Evolutionary conservation across 2,329 filamentous ascomycete genomes (phyloP).

Genomic region (Neurospora crassa): DNA sequence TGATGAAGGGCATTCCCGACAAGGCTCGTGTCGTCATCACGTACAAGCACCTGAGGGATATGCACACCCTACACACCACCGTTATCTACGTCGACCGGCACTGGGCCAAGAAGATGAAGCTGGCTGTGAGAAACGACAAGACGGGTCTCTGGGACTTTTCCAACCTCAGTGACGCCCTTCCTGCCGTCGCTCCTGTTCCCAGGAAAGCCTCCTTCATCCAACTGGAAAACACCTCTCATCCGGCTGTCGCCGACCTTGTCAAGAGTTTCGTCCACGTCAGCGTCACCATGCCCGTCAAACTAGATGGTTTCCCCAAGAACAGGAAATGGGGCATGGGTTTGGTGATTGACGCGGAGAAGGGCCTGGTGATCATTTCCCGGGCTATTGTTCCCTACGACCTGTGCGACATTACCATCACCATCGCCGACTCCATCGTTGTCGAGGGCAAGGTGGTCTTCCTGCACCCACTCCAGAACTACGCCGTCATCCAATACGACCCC

Average conservation of each 20-base stretch:
- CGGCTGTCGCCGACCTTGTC: conserved; percentile 86
- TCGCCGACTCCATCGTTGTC: conserved; percentile 92
- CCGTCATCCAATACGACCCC: conserved; percentile 90
- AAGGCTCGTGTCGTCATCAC: conserved; percentile 80
- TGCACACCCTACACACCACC: conserved; percentile 88
- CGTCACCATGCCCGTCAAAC: conserved; percentile 87
- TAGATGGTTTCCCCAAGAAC: conserved; percentile 95
- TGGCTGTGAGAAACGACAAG: conserved; percentile 81
- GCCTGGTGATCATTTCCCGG: conserved; percentile 85
- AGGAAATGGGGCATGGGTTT: conserved; percentile 91
- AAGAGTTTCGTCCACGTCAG: conserved; percentile 90
- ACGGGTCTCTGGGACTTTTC: conserved; percentile 93
- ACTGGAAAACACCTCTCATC: conserved; percentile 77
- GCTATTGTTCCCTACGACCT: conserved; percentile 94
- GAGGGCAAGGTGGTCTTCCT: conserved; percentile 92
- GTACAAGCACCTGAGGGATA: conserved; percentile 88
- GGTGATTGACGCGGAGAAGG: conserved; percentile 95
- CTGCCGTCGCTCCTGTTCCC: conserved; percentile 60
- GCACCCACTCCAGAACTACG: conserved; percentile 94
- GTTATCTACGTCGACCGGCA: conserved; percentile 91
- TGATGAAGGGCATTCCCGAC: conserved; percentile 80
- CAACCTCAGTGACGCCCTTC: conserved; percentile 72
- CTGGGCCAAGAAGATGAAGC: conserved; percentile 90
- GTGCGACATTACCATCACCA: conserved; percentile 91
- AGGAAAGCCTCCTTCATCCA: conserved; percentile 85